Base-by-base conservation (phyloP, 495 filamentous ascomycete genomes). In the Lasiosphaeria miniovina region DNA sequence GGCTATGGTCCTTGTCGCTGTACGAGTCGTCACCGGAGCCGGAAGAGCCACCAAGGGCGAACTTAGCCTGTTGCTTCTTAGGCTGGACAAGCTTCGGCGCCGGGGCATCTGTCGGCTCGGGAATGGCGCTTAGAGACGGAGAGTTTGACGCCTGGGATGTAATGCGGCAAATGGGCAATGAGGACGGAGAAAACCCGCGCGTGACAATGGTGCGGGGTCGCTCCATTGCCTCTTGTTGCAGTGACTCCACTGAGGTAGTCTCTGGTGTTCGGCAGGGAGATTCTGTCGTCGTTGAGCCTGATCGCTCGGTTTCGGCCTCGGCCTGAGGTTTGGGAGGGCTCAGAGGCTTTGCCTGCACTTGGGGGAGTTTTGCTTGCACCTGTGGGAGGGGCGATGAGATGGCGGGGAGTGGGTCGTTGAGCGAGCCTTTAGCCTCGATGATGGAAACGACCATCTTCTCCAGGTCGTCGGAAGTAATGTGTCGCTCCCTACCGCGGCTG, bases 371-470 rank as follows among this genome's bases (percentile, higher is more conserved):
- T 57, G 53, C 46, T 38, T 48, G 31, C 10, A 11, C 36, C 58
- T 49, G 34, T 50, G 12, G 10, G 50, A 12, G 38, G 56, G 58
- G 35, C 49, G 66, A 32, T 1, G 70, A 61, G 60, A 84, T 82
- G 46, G 77, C 79, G 35, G 83, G 78, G 9, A 86, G 75, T 3
- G 84, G 85, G 17, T 80, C 77, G 11, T 80, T 69, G 50, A 84
- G 74, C n/a, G 94, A 79, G 45, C 79, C 78, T 75, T 90, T 89
- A 68, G 92, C 85, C 68, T 93, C 87, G 67, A 97, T 94, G 57
- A 90, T 81, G 50, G 72, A 90, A 43, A 87, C 82, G 0, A 97
- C 89, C 85, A 96, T 94, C 68, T 92, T 91, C 76, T 95, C 89
- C 15, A 97, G 74, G 61, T 90, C 89, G 60, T 87, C 77, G 2